Evolutionary conservation across 805 yeast species (phyloP).

Genomic region (Lipomyces lipofer): DNA sequence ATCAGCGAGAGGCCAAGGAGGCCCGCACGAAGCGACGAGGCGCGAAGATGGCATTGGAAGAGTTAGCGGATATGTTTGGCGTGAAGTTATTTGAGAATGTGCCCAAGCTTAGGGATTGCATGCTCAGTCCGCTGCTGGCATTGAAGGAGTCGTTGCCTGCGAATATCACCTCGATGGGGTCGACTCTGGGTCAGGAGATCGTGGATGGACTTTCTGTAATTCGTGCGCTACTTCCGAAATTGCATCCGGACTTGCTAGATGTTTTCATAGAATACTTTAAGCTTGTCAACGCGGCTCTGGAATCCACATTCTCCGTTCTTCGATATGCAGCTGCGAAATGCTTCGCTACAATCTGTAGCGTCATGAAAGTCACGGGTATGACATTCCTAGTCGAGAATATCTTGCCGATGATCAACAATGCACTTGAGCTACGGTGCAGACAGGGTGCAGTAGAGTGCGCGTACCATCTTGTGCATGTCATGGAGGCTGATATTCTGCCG

Average conservation of each 20-base stretch:
- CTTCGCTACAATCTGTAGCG: slow-evolving; percentile 73
- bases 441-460: slow-evolving; percentile 94
- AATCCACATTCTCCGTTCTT: slow-evolving; percentile 74
- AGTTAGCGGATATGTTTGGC: slow-evolving; percentile 55
- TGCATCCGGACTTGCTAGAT: slow-evolving; percentile 51
- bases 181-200: slow-evolving; percentile 66
- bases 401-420: slow-evolving; percentile 77
- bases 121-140: slow-evolving; percentile 63
- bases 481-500: slow-evolving; percentile 89
- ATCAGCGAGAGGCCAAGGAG: slow-evolving; percentile 63
- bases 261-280: slow-evolving; percentile 57
- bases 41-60: slow-evolving; percentile 68
- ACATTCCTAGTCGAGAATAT: slow-evolving; percentile 75
- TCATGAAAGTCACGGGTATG: slow-evolving; percentile 68
- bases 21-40: slow-evolving; percentile 86
- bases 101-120: slow-evolving; percentile 63
- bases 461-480: slow-evolving; percentile 76
- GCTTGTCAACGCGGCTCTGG: slow-evolving; percentile 53
- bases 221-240: slow-evolving; percentile 66
- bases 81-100: slow-evolving; percentile 56
- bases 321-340: slow-evolving; percentile 90
- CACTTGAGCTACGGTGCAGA: slow-evolving; percentile 66
- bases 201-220: slow-evolving; percentile 85
- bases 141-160: slow-evolving; percentile 38
- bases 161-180: slow-evolving; percentile 44